A percentile compares a stretch with the other conserved stretches of the same genome.
These are phyloP conservation scores for Arabis alpina DNA, from an alignment of 345 rosid species.

Conservation along the genomic window DNA sequence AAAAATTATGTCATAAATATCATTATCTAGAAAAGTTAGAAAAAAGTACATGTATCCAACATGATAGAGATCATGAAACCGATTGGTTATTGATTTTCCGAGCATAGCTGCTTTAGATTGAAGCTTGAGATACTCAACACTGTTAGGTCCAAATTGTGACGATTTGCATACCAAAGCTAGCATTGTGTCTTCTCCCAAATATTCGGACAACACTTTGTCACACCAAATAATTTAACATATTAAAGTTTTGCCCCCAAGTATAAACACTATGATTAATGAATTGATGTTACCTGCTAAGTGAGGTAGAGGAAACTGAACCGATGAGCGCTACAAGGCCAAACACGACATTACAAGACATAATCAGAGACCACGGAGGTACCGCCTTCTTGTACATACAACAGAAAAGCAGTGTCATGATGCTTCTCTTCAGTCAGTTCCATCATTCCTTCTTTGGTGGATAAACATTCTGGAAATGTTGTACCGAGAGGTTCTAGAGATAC, in stretches of 20 bases:
- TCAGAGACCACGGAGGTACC: slow-evolving; percentile 14
- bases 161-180: slow-evolving; percentile 68
- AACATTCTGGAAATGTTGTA: slow-evolving; percentile 26
- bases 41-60: slow-evolving; percentile 52
- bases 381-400: slow-evolving; percentile 37
- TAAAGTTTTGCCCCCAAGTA: neutral
- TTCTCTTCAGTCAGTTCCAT: slow-evolving; percentile 46
- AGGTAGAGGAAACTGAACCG: slow-evolving; percentile 51
- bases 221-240: neutral
- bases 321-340: slow-evolving; percentile 64
- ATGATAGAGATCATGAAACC: slow-evolving; percentile 58
- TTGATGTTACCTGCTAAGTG: slow-evolving; percentile 53
- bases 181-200: slow-evolving; percentile 70
- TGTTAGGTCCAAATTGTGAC: slow-evolving; percentile 40
- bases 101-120: slow-evolving; percentile 50
- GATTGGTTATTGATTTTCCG: slow-evolving; percentile 49
- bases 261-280: neutral
- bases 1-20: neutral
- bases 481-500: slow-evolving; percentile 47
- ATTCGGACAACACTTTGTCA: slow-evolving; percentile 61
- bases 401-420: slow-evolving; percentile 46
- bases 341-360: slow-evolving; percentile 37
- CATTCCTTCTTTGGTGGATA: slow-evolving; percentile 52
- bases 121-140: slow-evolving; percentile 49
- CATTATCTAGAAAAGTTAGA: slow-evolving; percentile 1